phyloP scores from a whole-genome alignment of 2,329 filamentous ascomycete species.

The Pseudogymnoascus sp. region DNA sequence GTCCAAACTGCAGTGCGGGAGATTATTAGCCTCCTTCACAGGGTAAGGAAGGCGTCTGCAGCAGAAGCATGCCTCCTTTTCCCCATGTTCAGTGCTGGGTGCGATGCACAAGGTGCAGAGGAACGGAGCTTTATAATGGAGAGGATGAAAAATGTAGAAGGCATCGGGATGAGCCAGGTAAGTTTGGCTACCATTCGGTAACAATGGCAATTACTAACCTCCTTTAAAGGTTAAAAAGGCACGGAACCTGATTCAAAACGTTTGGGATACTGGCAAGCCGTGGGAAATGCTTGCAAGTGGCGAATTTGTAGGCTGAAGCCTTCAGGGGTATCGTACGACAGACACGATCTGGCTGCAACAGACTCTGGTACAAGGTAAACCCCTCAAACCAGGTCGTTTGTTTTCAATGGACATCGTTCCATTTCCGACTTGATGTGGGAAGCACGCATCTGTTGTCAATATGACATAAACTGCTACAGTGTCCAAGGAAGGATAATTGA shows the following conservation, averaged over 20 bases:
- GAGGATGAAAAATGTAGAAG: conserved; percentile 59
- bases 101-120: conserved; percentile 52
- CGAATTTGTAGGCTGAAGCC: conserved; percentile 57
- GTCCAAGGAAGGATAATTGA: not conserved
- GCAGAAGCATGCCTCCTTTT: conserved; percentile 71
- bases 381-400: not conserved
- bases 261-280: conserved; percentile 58
- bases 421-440: not conserved
- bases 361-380: not conserved
- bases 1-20: conserved; percentile 56
- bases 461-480: not conserved
- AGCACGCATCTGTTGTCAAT: not conserved
- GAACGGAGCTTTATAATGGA: conserved; percentile 55
- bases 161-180: conserved; percentile 69
- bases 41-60: conserved; percentile 56
- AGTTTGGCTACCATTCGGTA: conserved; percentile 20
- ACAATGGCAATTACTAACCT: conserved; percentile 11
- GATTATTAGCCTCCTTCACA: conserved; percentile 54
- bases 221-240: conserved; percentile 46
- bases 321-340: not conserved
- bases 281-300: conserved; percentile 62
- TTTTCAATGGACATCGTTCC: not conserved
- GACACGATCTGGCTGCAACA: not conserved
- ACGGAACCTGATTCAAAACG: conserved; percentile 56
- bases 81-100: conserved; percentile 76